Conservation (phyloP, 2,329 filamentous ascomycete species). For the Ophiostoma triangulosporum region DNA sequence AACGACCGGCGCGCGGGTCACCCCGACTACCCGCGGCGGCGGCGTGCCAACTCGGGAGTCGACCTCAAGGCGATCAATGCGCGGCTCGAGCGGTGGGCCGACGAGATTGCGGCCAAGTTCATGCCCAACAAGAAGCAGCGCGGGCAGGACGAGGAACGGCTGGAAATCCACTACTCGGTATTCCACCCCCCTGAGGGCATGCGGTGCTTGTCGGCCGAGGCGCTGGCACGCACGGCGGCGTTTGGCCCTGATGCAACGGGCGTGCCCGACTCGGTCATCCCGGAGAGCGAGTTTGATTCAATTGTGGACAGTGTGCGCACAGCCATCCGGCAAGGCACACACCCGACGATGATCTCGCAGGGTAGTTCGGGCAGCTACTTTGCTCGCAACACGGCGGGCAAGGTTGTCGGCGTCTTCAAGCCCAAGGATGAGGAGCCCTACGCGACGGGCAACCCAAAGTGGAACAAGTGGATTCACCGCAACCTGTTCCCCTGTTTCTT, state of each 20-base stretch:
- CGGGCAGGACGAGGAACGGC: constrained; percentile 60
- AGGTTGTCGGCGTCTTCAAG: constrained; percentile 96
- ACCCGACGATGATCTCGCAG: constrained; percentile 92
- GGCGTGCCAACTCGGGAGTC: constrained; percentile 68
- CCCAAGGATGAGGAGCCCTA: constrained; percentile 98
- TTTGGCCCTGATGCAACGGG: constrained; percentile 25
- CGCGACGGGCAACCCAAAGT: constrained; percentile 92
- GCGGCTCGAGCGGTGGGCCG: constrained; percentile 86
- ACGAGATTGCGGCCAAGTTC: constrained; percentile 95
- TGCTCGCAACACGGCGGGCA: constrained; percentile 78
- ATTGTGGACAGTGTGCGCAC: constrained; percentile 80
- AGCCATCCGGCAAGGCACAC: constrained; percentile 80
- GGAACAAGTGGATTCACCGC: constrained; percentile 99
- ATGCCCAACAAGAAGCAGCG: constrained; percentile 60
- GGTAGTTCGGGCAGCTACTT: constrained; percentile 98
- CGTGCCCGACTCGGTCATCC: constrained; percentile 26
- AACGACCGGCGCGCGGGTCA: not conserved
- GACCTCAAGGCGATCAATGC: constrained; percentile 98
- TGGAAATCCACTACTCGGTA: constrained; percentile 95
- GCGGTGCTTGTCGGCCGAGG: constrained; percentile 63
- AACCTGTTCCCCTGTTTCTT: constrained; percentile 98
- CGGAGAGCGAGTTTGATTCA: constrained; percentile 63
- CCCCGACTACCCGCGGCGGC: constrained; percentile 6
- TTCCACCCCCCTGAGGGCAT: constrained; percentile 88
- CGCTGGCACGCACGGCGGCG: constrained; percentile 37